Conservation (phyloP, 345 rosid genomes). For the Aethionema arabicum region DNA sequence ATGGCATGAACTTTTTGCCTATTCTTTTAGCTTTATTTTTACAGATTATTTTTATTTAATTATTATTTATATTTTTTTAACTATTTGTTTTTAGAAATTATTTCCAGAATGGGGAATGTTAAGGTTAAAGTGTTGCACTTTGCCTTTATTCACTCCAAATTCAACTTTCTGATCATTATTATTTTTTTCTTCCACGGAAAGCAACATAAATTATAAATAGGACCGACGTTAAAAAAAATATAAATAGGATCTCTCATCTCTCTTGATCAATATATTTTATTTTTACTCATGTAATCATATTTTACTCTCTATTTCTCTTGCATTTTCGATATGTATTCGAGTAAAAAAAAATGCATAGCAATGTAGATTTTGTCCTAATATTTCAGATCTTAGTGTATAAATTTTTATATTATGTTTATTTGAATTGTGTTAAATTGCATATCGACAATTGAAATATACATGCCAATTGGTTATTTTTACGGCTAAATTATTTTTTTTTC, state of each 20-base stretch:
- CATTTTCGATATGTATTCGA: not conserved
- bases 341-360: not conserved
- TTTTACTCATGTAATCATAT: not conserved
- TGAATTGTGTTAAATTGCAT: no score
- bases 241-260: slow-evolving; percentile 13
- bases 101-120: slow-evolving; percentile 36
- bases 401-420: no score
- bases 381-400: no score
- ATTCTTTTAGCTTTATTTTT: not conserved
- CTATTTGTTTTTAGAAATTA: not conserved
- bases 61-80: not conserved
- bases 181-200: not conserved
- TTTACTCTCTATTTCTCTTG: no score
- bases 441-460: no score
- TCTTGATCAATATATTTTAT: not conserved
- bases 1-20: slow-evolving; percentile 29
- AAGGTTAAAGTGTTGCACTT: slow-evolving; percentile 31
- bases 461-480: no score
- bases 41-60: not conserved
- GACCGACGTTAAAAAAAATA: no score
- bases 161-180: slow-evolving; percentile 21
- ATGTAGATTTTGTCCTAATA: no score
- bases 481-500: no score
- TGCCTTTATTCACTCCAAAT: slow-evolving; percentile 25
- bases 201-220: no score